phyloP scores from a whole-genome alignment of 805 yeast species.

The Saturnispora ahearnii region DNA sequence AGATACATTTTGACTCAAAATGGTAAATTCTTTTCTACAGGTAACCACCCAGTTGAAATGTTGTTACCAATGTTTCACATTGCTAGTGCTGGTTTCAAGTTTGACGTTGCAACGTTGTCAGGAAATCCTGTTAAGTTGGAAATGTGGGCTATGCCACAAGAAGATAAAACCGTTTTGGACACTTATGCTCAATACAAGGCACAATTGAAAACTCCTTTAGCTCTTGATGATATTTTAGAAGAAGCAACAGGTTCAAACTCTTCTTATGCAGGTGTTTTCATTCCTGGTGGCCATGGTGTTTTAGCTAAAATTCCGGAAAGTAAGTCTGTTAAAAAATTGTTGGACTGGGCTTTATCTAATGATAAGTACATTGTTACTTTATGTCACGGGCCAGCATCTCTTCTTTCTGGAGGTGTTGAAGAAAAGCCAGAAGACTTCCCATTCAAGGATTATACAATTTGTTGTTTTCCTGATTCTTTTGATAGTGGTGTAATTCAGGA shows the following conservation, averaged over 20 bases:
- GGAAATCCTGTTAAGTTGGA: slow-evolving; percentile 10
- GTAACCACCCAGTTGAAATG: slow-evolving; percentile 11
- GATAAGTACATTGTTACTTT: slow-evolving; percentile 8
- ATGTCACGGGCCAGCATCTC: slow-evolving; percentile 10
- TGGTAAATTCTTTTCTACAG: slow-evolving; percentile 10
- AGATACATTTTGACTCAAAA: slow-evolving; percentile 8
- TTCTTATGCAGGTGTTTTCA: slow-evolving; percentile 9
- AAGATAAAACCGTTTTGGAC: slow-evolving; percentile 7
- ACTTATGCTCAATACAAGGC: slow-evolving; percentile 3
- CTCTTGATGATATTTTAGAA: slow-evolving; percentile 4
- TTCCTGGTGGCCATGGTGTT: slow-evolving; percentile 12
- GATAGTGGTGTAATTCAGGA: slow-evolving; percentile 9
- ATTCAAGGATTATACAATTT: slow-evolving; percentile 7
- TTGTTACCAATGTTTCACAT: slow-evolving; percentile 10
- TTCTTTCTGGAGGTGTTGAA: slow-evolving; percentile 6
- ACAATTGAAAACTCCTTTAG: slow-evolving; percentile 1
- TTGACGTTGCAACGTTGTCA: slow-evolving; percentile 10
- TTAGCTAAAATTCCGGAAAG: slow-evolving; percentile 7
- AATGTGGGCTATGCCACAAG: slow-evolving; percentile 12
- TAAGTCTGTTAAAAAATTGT: slow-evolving; percentile 2
- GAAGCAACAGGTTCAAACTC: slow-evolving; percentile 1
- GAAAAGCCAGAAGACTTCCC: slow-evolving; percentile 7
- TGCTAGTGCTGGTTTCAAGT: slow-evolving; percentile 9
- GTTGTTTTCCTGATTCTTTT: slow-evolving; percentile 10
- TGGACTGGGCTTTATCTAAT: slow-evolving; percentile 9